A percentile compares a stretch with the other conserved stretches of the same genome.
These are phyloP conservation scores for Coniosporium tulheliwenetii DNA, from an alignment of 2,329 filamentous ascomycete species.

Conservation along the genomic window DNA sequence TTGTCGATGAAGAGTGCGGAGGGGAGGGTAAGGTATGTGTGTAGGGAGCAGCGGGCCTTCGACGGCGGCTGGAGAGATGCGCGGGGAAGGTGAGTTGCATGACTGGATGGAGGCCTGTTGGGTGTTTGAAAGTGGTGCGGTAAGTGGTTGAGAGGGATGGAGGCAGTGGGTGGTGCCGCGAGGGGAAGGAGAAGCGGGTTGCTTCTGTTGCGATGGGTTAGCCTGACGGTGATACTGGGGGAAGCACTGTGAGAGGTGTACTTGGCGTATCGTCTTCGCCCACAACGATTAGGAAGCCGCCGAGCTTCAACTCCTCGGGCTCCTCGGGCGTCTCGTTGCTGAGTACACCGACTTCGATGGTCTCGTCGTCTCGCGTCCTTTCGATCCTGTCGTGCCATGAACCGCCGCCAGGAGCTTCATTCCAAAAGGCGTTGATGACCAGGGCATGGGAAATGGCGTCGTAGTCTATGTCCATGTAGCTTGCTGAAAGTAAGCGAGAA, in stretches of 20 bases:
- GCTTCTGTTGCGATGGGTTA: slow-evolving; percentile 33
- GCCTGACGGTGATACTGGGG: neutral
- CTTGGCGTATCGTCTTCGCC: slow-evolving; percentile 56
- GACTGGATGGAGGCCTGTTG: slow-evolving; percentile 72
- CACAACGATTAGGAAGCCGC: slow-evolving; percentile 64
- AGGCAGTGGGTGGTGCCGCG: slow-evolving; percentile 52
- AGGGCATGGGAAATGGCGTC: slow-evolving; percentile 52
- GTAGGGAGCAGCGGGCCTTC: slow-evolving; percentile 47
- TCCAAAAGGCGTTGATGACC: slow-evolving; percentile 51
- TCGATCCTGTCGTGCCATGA: slow-evolving; percentile 32
- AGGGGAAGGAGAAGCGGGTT: slow-evolving; percentile 70
- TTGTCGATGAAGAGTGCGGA: slow-evolving; percentile 70
- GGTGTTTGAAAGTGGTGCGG: slow-evolving; percentile 46
- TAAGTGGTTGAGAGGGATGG: slow-evolving; percentile 33
- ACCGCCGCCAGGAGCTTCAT: slow-evolving; percentile 9
- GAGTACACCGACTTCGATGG: slow-evolving; percentile 71
- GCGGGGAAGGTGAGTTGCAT: slow-evolving; percentile 51
- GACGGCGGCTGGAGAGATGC: slow-evolving; percentile 30
- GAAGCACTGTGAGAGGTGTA: slow-evolving; percentile 16
- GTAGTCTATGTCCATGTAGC: slow-evolving; percentile 62
- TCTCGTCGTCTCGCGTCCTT: slow-evolving; percentile 23
- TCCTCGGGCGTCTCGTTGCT: slow-evolving; percentile 48
- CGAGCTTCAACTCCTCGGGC: slow-evolving; percentile 47
- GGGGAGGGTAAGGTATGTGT: slow-evolving; percentile 73
- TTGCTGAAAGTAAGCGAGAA: slow-evolving; percentile 34